Evolutionary conservation across 257 asterid genomes (phyloP), one percentile per base, ranked within the genome.

Genomic region (Solanum tacnaense): DNA sequence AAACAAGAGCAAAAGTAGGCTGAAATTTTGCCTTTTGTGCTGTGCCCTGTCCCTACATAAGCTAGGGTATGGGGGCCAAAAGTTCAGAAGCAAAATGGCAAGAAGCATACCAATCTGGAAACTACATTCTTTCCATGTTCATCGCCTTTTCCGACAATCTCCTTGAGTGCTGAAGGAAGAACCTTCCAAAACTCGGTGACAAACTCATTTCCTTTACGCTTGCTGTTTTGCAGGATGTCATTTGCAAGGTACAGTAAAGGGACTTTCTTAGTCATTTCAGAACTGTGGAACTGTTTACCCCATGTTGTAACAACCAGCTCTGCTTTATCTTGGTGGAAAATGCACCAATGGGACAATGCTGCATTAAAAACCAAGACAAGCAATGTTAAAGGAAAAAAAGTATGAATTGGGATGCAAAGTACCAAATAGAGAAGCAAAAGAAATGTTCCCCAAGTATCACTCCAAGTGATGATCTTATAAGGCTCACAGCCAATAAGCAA

Each of bases 311-410:
- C 96, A 87, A 97, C 98, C 82, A 88, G 92, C 84, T 96, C 96
- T 11, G 99, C 98, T 91, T 97, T 96, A 87, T 92, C 90, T 75
- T 98, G 98, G 93, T 97, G 98, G 89, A 96, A 95, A 87, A 97
- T 96, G 89, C 99, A 97, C 99, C 99, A 97, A 89, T 97, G 98
- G 49, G 99, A 97, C 86, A 96, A 85, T 85, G 98, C 99, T 97
- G 90, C 85, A 86, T 29, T 60, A 68, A 46, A 81, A 89, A 93
- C 93, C 89, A 94, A 92, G 95, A 92, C 78, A 86, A 91, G 25
- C 56, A 52, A 46, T 65, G 35, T 44, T 74, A 73, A 68, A 83
- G 38, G 27, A 83, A 38, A 68, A 75, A 49, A 36, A 27, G 65
- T 46, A 46, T 9, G 85, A 81, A 52, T 46, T 81, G 36, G 85